Evolutionary conservation across 805 yeast genomes (phyloP).

Genomic region (Tetrapisispora namnaoensis): DNA sequence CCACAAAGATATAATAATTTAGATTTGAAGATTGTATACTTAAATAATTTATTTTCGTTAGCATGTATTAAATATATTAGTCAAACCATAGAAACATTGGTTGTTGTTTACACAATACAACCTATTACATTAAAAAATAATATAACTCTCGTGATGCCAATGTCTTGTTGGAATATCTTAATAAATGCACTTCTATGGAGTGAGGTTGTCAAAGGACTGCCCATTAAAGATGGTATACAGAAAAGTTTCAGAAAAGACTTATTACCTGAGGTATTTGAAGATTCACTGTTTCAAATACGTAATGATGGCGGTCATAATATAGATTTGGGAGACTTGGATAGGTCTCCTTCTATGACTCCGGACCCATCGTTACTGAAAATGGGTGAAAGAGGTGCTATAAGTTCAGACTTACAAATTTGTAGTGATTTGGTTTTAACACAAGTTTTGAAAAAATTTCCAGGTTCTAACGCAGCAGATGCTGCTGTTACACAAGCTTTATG

Average conservation of each 20-base stretch:
- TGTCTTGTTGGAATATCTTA: not conserved
- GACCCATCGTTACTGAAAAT: constrained; percentile 15
- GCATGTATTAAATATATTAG: too few species aligned
- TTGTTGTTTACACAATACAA: too few species aligned
- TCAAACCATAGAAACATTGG: too few species aligned
- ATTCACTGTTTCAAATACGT: not conserved
- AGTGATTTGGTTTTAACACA: constrained; percentile 20
- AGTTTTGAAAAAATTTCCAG: constrained; percentile 23
- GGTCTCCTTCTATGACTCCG: constrained; percentile 32
- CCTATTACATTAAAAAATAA: too few species aligned
- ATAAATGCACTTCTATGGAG: not conserved
- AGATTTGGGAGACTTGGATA: constrained; percentile 31
- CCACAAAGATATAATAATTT: too few species aligned
- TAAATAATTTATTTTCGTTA: too few species aligned
- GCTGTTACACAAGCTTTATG: constrained; percentile 83
- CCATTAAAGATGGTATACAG: not conserved
- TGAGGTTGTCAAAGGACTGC: not conserved
- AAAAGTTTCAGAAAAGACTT: not conserved
- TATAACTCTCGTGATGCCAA: too few species aligned
- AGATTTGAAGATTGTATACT: too few species aligned
- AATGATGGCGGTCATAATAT: constrained; percentile 25
- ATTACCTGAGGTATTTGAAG: not conserved
- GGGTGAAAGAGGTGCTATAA: constrained; percentile 26
- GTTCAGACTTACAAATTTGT: constrained; percentile 32
- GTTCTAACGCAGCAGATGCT: constrained; percentile 88